Percentiles rank a stretch among this genome's conserved stretches.
These are phyloP conservation scores for Termitomyces sp. DNA, from an alignment of 768 basidiomycete genomes.

Conservation along the genomic window DNA sequence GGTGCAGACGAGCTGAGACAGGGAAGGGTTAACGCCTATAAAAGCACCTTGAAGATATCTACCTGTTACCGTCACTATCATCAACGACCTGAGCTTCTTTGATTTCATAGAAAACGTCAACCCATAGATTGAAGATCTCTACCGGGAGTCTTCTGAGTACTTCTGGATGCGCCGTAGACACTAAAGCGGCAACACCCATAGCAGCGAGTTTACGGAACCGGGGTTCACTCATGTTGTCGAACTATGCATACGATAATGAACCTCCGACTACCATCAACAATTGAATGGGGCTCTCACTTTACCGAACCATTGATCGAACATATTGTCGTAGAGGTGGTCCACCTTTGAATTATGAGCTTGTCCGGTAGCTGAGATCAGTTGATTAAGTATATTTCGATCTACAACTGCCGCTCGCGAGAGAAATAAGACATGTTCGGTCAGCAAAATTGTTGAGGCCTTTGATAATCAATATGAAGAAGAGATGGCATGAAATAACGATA, in stretches of 20 bases:
- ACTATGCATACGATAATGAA: constrained; percentile 39
- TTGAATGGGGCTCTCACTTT: constrained; percentile 42
- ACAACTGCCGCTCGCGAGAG: constrained; percentile 69
- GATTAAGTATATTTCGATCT: constrained; percentile 63
- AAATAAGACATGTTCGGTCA: constrained; percentile 70
- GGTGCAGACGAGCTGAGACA: constrained; percentile 17
- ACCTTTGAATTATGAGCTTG: constrained; percentile 42
- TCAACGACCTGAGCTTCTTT: constrained; percentile 54
- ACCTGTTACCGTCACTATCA: constrained; percentile 34
- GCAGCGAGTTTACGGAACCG: constrained; percentile 79
- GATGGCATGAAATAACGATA: not conserved
- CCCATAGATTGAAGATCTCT: constrained; percentile 84
- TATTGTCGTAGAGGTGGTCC: constrained; percentile 50
- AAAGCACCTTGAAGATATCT: constrained; percentile 3
- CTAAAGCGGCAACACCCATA: constrained; percentile 74
- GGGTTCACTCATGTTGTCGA: constrained; percentile 88
- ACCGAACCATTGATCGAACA: constrained; percentile 81
- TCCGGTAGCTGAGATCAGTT: constrained; percentile 64
- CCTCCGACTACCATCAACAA: constrained; percentile 1
- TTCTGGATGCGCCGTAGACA: constrained; percentile 69
- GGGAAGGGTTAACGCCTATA: not conserved
- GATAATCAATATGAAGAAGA: constrained; percentile 1
- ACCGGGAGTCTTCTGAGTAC: constrained; percentile 65
- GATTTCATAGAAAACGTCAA: constrained; percentile 84
- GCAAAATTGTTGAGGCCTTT: constrained; percentile 37